Base-by-base conservation (phyloP, 129 eudicot species). In the Flaveria brownii region DNA sequence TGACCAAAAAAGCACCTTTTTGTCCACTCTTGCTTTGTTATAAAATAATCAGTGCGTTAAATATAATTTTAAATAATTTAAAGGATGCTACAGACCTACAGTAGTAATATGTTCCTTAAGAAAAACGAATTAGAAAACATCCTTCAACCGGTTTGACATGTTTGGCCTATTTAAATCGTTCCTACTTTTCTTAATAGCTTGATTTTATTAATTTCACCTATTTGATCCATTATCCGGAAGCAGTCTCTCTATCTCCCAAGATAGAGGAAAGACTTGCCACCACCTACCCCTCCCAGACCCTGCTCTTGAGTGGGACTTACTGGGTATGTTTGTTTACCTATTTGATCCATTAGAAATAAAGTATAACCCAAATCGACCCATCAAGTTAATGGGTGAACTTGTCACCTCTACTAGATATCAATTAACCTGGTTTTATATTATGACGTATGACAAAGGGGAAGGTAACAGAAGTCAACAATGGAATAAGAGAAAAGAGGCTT, bases 401-500 rank as follows among this genome's bases (percentile, higher is more conserved):
- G 26, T 7, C 28, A 55, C 28, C 61, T 17, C 26, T 55, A 17
- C 20, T 55, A 18, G 61, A 55, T 17, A 55, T 55, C 61, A 55
- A 17, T 55, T 20, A 69, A 49, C 74, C 43, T 47, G 20, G 15
- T 70, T 70, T 63, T 25, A 25, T 47, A 51, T 23, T 25, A 70
- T 11, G 6, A 60, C 17, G 13, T 23, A 17, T 1, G 33, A 14
- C 18, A 72, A 72, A 10, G 10, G 36, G 49, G 66, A n/a, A 20
- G 11, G 66, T 33, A 52, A 54, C 28, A 54, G 14, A 18, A 43
- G 22, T 22, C n/a, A 47, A 39, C 15, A 56, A 3, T 25, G 15
- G 9, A 23, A 70, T 47, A 70, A 70, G 6, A 49, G 61, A 70
- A 25, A 70, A 0, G 62, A 14, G 62, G 26, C 15, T 47, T 50